These are phyloP conservation scores for Chalciporus sp. DNA, from an alignment of 1,284 basidiomycete genomes.

Conservation along the genomic window DNA sequence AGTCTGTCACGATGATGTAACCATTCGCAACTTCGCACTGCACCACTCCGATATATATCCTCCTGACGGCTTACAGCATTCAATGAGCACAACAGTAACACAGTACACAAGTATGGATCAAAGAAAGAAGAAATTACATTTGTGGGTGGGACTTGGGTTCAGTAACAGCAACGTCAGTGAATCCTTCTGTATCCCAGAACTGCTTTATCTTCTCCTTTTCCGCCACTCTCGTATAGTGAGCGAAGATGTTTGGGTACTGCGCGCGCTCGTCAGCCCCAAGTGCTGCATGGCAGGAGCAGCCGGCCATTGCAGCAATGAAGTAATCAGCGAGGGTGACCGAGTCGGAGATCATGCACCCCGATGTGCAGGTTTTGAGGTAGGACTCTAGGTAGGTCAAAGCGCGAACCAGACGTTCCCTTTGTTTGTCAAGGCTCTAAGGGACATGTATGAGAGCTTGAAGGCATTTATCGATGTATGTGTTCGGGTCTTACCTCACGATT, in stretches of 20 bases:
- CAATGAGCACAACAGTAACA: too few relatives aligned
- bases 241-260: slow-evolving; percentile 48
- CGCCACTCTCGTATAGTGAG: slow-evolving; percentile 50
- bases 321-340: slow-evolving; percentile 63
- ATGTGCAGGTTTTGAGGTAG: slow-evolving; percentile 47
- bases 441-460: too few relatives aligned
- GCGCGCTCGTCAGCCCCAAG: slow-evolving; percentile 42
- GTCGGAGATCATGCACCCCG: slow-evolving; percentile 51
- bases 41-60: too few relatives aligned
- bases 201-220: slow-evolving; percentile 45
- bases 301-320: slow-evolving; percentile 43
- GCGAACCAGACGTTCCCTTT: slow-evolving; percentile 18
- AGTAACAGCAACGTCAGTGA: not conserved
- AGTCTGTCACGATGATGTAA: too few relatives aligned
- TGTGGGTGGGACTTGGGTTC: not conserved
- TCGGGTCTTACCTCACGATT: not conserved
- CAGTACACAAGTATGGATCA: not conserved
- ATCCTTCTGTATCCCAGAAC: slow-evolving; percentile 3
- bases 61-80: too few relatives aligned
- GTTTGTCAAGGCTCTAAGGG: not conserved
- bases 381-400: slow-evolving; percentile 44
- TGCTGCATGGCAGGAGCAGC: slow-evolving; percentile 26
- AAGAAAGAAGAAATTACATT: too few relatives aligned
- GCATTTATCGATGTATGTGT: not conserved
- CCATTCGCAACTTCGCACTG: too few relatives aligned